A percentile compares a stretch with the other conserved stretches of the same genome.
Evolutionary conservation across 306 rosid genomes (phyloP).

Genomic region (Prunus mira): DNA sequence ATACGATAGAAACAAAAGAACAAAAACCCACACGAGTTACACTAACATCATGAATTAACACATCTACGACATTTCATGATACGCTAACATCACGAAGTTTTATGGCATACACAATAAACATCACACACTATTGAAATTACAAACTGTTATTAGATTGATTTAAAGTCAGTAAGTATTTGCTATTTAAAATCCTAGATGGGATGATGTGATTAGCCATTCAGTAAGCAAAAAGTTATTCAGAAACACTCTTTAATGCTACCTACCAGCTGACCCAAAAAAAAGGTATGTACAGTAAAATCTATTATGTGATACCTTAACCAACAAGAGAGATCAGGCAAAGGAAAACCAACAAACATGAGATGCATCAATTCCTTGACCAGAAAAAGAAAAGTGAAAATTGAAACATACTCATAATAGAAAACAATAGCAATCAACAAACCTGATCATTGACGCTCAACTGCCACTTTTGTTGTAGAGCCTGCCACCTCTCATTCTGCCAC

Average conservation of each 20-base stretch:
- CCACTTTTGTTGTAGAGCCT: conserved; percentile 74
- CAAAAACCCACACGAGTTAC: no score
- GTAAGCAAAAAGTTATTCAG: not conserved
- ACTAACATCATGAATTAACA: not conserved
- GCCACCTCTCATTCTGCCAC: conserved; percentile 88
- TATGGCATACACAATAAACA: not conserved
- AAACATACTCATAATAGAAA: not conserved
- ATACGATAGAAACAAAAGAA: no score
- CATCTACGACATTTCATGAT: not conserved
- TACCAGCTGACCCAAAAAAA: not conserved
- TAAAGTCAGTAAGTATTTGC: no score
- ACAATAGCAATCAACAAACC: conserved; percentile 30
- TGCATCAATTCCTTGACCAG: not conserved
- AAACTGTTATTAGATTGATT: no score
- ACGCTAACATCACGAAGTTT: not conserved
- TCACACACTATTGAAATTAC: no score
- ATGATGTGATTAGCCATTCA: not conserved
- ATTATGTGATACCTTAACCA: not conserved
- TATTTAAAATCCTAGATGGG: not conserved
- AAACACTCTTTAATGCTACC: not conserved
- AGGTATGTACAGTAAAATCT: no score
- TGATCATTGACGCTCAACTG: conserved; percentile 50
- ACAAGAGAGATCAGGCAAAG: not conserved
- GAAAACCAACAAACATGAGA: not conserved
- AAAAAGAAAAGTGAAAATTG: not conserved